Evolutionary conservation across 371 early-diverging fungal genomes (phyloP), one percentile per base, ranked within the genome.

Genomic region (Apophysomyces variabilis): DNA sequence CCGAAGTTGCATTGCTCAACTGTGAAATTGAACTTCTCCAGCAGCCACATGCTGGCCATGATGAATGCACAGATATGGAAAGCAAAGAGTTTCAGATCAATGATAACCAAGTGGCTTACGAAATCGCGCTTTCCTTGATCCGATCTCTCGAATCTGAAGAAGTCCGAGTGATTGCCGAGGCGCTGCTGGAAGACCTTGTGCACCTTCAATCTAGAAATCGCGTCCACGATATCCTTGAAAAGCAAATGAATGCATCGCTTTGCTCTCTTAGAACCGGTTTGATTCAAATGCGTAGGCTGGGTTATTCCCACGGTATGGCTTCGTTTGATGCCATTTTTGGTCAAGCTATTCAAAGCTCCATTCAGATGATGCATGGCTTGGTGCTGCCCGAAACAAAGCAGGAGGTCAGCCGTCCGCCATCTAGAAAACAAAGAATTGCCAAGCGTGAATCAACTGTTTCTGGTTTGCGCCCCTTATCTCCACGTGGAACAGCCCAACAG

Each of bases 111-210:
- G 54, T 50, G 9, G 54, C 54, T 1, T 77, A 77, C 60, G 75
- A 79, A 66, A 68, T 73, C 2, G 75, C 77, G 0, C 61, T 75
- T 13, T 74, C 80, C 0, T 38, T 79, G 9, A 60, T 79, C 3
- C 69, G 72, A 32, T 67, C 73, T 2, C 60, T 79, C 5, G 77
- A 74, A n/a, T 67, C 66, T 3, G 80, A 79, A 60, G 80, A 79
- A 54, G 68, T 75, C 2, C 45, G 68, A 6, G 43, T 74, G 13
- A 46, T 77, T 3, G 65, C 77, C 7, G 80, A 79, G 47, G 63
- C 68, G 0, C 37, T 79, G 3, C n/a, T 77, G 21, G 75, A 79
- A 47, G 74, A 79, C 21, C 35, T 77, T 14, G 59, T 77, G 38
- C 67, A 69, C 1, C 57, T 77, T 4, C 68, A 68, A 45, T 58